Base-by-base conservation (phyloP, 139 green algal genomes). In the Microglena sp. region DNA sequence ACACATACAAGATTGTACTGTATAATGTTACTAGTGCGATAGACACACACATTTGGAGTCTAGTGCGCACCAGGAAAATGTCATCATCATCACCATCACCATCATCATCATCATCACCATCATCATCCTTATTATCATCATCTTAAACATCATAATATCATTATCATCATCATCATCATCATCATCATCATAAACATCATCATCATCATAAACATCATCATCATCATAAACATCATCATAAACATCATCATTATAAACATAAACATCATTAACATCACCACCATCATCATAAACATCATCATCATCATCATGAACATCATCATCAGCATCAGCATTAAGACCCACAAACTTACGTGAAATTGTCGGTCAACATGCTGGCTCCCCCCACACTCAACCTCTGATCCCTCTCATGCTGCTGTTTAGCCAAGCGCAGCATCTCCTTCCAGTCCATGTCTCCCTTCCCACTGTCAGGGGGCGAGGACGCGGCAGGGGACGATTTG, bases 391-490 rank as follows among this genome's bases (percentile, higher is more conserved):
- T 46, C 55, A 40, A 45, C 5, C 30, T 34, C 30, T 24, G 7
- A 34, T 15, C 4, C 55, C 27, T 28, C 29, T 36, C 11, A 8
- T 62, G 55, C 55, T 62, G 15, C 30, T 33, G 15, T 21, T 30
- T 36, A 7, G 55, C 55, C n/a, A 62, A 15, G 8, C 43, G 55
- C 55, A 62, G 55, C 55, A 62, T 35, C 28, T 34, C 26, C 30
- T 30, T 62, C 55, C 55, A 62, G 30, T 62, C 55, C 55, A 62
- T 35, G n/a, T n/a, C n/a, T n/a, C n/a, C n/a, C n/a, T n/a, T n/a
- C n/a, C n/a, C n/a, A n/a, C n/a, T n/a, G n/a, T n/a, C n/a, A n/a
- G n/a, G n/a, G n/a, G n/a, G n/a, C n/a, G n/a, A n/a, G n/a, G n/a
- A n/a, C n/a, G n/a, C n/a, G n/a, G n/a, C n/a, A n/a, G n/a, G n/a